A percentile compares a stretch with the other conserved stretches of the same genome.
phyloP scores from a whole-genome alignment of 176 grass and related monocot genomes.

The Alopecurus myosuroides region DNA sequence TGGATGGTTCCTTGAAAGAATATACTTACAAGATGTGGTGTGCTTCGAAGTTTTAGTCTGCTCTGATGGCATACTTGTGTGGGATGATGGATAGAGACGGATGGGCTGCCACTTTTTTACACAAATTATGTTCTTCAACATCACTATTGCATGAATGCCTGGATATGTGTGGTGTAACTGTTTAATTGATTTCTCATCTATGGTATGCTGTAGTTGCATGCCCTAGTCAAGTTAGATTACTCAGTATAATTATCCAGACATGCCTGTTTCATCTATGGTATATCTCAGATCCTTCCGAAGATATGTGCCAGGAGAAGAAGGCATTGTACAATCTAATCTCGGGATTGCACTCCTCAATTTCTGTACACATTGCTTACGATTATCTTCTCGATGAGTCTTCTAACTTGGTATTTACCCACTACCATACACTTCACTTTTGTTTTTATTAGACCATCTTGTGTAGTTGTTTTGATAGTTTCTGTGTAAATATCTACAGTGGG shows the following conservation, averaged over 20 bases:
- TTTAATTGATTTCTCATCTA: not conserved
- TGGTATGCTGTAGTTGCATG: not conserved
- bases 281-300: slow-evolving; percentile 80
- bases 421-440: not conserved
- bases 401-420: slow-evolving; percentile 45
- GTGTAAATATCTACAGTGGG: slow-evolving; percentile 64
- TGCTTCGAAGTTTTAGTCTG: not conserved
- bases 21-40: not conserved
- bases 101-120: not conserved
- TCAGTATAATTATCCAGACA: slow-evolving; percentile 1
- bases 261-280: not conserved
- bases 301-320: slow-evolving; percentile 88
- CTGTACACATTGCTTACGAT: slow-evolving; percentile 95
- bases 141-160: not conserved
- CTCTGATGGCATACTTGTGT: not conserved
- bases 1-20: not conserved
- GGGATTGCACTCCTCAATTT: slow-evolving; percentile 94
- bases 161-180: not conserved
- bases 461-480: slow-evolving; percentile 13
- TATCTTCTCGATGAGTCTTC: slow-evolving; percentile 64
- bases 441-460: not conserved
- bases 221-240: not conserved
- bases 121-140: not conserved
- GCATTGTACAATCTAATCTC: slow-evolving; percentile 92
- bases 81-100: not conserved